Evolutionary conservation across 2,329 filamentous ascomycete species (phyloP), one percentile per base, ranked within the genome.

Genomic region (Hysterium pulicare): DNA sequence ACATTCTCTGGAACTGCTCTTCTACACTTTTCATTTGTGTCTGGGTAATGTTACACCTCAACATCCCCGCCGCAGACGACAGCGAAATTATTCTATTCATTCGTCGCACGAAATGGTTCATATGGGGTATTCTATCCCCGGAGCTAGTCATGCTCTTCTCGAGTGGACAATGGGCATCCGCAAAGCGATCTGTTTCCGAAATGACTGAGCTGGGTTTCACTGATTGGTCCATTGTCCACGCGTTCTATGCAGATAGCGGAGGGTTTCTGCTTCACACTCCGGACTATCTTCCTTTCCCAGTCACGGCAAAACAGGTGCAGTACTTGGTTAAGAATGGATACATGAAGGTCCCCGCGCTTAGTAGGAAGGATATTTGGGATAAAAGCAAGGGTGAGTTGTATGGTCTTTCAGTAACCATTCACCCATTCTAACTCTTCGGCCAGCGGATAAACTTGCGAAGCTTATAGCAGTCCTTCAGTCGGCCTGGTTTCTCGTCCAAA

Each of bases 311-410:
- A 45, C 53, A 50, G 38, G 30, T 51, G 26, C 36, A 42, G 19
- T 49, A 38, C 19, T 39, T 51, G 4, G 39, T 49, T 19, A 38
- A 23, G 9, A 42, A 44, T 15, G 22, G 31, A 5, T 44, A 42
- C 22, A 46, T 38, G 34, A 42, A 45, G n/a, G 37, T 40, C 9
- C 66, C 60, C 52, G 54, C 54, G 6, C 47, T 66, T 6, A 49
- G 50, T 5, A 42, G 50, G 15, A 19, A 36, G 13, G 30, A 16
- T 5, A 49, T 50, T 16, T 11, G 32, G 19, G 44, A 49, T 30
- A 44, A 44, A 30, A 46, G 37, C 16, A 49, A 50, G 33, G n/a
- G n/a, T n/a, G n/a, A n/a, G n/a, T n/a, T n/a, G n/a, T n/a, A n/a
- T n/a, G n/a, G n/a, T n/a, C n/a, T n/a, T n/a, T n/a, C n/a, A n/a